Evolutionary conservation across 2,329 filamentous ascomycete species (phyloP).

Genomic region (Epichloe typhina): DNA sequence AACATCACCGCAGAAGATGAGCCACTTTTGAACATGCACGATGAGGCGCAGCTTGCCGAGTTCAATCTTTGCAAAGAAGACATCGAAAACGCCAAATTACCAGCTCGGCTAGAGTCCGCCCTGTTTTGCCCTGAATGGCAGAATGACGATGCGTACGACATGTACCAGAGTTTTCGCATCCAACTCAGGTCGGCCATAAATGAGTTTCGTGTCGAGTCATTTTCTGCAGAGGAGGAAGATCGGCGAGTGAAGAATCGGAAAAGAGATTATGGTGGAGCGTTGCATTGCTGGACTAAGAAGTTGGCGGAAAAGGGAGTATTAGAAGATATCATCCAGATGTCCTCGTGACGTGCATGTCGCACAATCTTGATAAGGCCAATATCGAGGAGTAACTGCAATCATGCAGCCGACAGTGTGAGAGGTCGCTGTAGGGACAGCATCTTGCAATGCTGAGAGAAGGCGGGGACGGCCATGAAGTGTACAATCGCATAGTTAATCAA

Average conservation of each 20-base stretch:
- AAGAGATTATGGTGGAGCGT: slow-evolving; percentile 55
- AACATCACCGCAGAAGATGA: slow-evolving; percentile 12
- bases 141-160: slow-evolving; percentile 16
- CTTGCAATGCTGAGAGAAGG: background rate
- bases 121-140: slow-evolving; percentile 6
- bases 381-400: background rate
- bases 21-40: slow-evolving; percentile 11
- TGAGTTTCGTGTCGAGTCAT: slow-evolving; percentile 36
- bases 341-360: slow-evolving; percentile 4
- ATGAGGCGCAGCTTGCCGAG: slow-evolving; percentile 15
- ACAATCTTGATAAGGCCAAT: no score
- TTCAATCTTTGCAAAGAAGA: slow-evolving; percentile 17
- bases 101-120: slow-evolving; percentile 7
- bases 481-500: background rate
- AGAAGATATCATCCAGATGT: slow-evolving; percentile 23
- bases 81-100: slow-evolving; percentile 12
- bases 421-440: background rate
- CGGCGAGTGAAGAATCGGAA: slow-evolving; percentile 40
- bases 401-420: background rate
- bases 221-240: slow-evolving; percentile 32
- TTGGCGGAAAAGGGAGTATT: slow-evolving; percentile 55
- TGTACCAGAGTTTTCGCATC: slow-evolving; percentile 25
- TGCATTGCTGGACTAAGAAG: slow-evolving; percentile 56
- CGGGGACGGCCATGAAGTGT: background rate
- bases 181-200: slow-evolving; percentile 29